These are phyloP conservation scores for Saxophila tyrrhenica DNA, from an alignment of 495 filamentous ascomycete species.

Conservation along the genomic window DNA sequence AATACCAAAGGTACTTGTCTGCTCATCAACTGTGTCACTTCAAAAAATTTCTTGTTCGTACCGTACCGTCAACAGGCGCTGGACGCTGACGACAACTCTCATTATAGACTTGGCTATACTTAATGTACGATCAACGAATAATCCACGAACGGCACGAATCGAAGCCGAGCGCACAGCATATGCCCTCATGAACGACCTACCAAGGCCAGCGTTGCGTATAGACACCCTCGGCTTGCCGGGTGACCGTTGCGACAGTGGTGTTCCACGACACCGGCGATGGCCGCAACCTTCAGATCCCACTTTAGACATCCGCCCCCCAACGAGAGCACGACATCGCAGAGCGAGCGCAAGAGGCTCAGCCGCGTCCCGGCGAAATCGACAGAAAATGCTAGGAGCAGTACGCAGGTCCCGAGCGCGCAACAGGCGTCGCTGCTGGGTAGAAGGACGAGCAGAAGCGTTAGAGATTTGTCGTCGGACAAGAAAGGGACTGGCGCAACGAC, in stretches of 20 bases:
- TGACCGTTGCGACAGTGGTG: neutral
- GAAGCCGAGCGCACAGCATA: conserved; percentile 5
- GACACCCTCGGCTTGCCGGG: neutral
- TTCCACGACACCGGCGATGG: conserved; percentile 8
- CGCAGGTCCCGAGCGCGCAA: conserved; percentile 7
- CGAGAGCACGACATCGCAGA: neutral
- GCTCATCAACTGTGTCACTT: conserved; percentile 8
- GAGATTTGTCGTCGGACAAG: conserved; percentile 4
- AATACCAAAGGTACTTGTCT: conserved; percentile 2
- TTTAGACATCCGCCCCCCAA: neutral
- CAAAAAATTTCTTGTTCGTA: neutral
- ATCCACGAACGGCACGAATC: conserved; percentile 4
- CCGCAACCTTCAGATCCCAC: conserved; percentile 12
- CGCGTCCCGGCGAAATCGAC: conserved; percentile 1
- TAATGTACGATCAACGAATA: conserved; percentile 1
- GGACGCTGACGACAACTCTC: conserved; percentile 17
- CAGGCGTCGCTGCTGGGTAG: conserved; percentile 17
- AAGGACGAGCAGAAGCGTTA: conserved; percentile 11
- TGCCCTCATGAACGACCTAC: conserved; percentile 9
- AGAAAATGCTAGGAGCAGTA: neutral
- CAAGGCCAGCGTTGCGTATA: neutral
- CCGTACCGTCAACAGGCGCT: conserved; percentile 5
- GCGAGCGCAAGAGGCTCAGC: neutral
- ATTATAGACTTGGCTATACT: neutral
- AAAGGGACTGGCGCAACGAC: conserved; percentile 2